These are phyloP conservation scores for Russula earlei DNA, from an alignment of 768 basidiomycete species.

Conservation along the genomic window DNA sequence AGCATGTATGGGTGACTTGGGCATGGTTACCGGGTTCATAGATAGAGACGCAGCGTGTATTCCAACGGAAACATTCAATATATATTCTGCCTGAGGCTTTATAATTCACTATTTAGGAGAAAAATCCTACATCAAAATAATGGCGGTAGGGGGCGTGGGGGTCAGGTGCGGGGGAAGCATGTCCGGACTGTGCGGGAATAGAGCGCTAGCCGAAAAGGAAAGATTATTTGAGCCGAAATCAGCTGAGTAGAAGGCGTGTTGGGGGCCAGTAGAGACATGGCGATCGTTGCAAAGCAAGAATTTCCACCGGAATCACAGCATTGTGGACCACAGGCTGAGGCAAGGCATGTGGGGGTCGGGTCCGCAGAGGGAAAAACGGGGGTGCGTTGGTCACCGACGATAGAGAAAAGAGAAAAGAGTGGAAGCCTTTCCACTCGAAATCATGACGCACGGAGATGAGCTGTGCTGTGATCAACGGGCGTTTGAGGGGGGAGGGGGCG, in stretches of 20 bases:
- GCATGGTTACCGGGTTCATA: neutral
- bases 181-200: constrained; percentile 12
- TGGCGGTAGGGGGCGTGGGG: constrained; percentile 13
- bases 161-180: constrained; percentile 19
- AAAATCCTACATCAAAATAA: constrained; percentile 13
- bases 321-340: neutral
- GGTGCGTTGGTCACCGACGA: neutral
- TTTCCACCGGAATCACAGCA: neutral
- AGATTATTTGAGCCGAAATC: constrained; percentile 7
- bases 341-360: neutral
- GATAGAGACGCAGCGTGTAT: neutral
- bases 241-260: constrained; percentile 7
- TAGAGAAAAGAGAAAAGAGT: neutral
- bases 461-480: constrained; percentile 1
- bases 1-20: neutral
- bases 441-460: neutral
- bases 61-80: neutral
- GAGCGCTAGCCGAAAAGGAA: constrained; percentile 15
- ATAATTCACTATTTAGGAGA: constrained; percentile 8
- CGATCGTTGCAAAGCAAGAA: neutral
- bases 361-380: neutral
- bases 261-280: constrained; percentile 1
- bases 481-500: neutral
- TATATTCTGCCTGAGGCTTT: neutral
- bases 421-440: neutral